phyloP scores from a whole-genome alignment of 2,329 filamentous ascomycete genomes.

The Stagonosporopsis tanaceti region DNA sequence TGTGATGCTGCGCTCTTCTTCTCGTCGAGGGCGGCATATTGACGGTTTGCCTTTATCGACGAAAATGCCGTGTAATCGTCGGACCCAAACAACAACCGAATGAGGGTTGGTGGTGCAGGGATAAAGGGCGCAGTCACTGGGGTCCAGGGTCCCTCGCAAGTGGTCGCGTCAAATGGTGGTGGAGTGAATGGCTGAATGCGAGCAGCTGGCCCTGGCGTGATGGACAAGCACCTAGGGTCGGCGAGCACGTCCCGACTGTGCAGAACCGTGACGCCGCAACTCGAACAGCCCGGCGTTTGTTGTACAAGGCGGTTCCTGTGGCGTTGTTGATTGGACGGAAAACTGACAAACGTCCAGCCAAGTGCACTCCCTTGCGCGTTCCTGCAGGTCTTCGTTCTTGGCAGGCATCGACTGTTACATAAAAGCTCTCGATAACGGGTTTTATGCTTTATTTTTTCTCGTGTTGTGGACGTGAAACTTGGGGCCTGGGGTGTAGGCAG shows the following conservation, averaged over 20 bases:
- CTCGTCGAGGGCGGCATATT: slow-evolving; percentile 42
- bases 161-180: background rate
- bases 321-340: slow-evolving; percentile 7
- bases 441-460: slow-evolving; percentile 9
- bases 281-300: slow-evolving; percentile 6
- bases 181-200: slow-evolving; percentile 14
- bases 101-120: slow-evolving; percentile 12
- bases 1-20: slow-evolving; percentile 29
- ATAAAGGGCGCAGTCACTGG: slow-evolving; percentile 14
- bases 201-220: slow-evolving; percentile 11
- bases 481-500: background rate
- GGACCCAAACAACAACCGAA: background rate
- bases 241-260: slow-evolving; percentile 14
- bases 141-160: slow-evolving; percentile 15
- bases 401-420: background rate
- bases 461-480: slow-evolving; percentile 6
- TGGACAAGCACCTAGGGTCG: slow-evolving; percentile 1
- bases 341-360: slow-evolving; percentile 2
- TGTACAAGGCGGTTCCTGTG: slow-evolving; percentile 9
- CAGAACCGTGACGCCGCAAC: slow-evolving; percentile 23
- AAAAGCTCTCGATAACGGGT: background rate
- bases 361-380: slow-evolving; percentile 9
- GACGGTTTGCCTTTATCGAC: slow-evolving; percentile 1
- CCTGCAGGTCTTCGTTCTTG: slow-evolving; percentile 3
- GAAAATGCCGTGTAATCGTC: slow-evolving; percentile 11